These are phyloP conservation scores for Remersonia thermophila DNA, from an alignment of 2,329 filamentous ascomycete genomes.

Conservation along the genomic window DNA sequence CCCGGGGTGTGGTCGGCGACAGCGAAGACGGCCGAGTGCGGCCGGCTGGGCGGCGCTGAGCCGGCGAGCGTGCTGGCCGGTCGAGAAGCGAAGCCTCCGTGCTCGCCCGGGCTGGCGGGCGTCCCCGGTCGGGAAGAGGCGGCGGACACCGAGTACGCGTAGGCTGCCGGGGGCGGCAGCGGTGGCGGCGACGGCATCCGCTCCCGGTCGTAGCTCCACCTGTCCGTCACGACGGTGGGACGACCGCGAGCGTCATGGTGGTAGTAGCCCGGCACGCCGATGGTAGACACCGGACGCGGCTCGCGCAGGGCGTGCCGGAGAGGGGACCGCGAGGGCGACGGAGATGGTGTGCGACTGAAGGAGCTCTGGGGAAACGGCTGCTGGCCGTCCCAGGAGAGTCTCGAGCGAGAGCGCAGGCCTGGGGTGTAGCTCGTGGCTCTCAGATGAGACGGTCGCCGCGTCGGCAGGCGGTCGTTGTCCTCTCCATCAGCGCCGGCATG, in stretches of 20 bases:
- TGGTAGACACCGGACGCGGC: background rate
- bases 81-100: background rate
- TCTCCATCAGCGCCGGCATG: background rate
- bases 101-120: background rate
- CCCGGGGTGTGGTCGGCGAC: too few relatives aligned
- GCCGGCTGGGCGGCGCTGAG: constrained; percentile 6
- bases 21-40: constrained; percentile 1
- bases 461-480: background rate
- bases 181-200: constrained; percentile 7
- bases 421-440: background rate
- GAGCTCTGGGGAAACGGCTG: background rate
- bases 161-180: background rate
- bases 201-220: constrained; percentile 11
- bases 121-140: constrained; percentile 2
- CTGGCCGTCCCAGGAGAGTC: constrained; percentile 3
- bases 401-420: constrained; percentile 1
- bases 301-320: background rate
- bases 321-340: background rate
- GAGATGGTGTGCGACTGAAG: constrained; percentile 1
- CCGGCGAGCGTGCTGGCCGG: constrained; percentile 4
- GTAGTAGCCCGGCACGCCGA: constrained; percentile 1
- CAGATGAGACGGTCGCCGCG: background rate
- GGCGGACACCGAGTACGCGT: too few relatives aligned
- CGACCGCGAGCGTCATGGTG: background rate
- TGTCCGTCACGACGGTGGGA: constrained; percentile 1